phyloP scores from a whole-genome alignment of 495 filamentous ascomycete genomes.

The Podospora anserina region DNA sequence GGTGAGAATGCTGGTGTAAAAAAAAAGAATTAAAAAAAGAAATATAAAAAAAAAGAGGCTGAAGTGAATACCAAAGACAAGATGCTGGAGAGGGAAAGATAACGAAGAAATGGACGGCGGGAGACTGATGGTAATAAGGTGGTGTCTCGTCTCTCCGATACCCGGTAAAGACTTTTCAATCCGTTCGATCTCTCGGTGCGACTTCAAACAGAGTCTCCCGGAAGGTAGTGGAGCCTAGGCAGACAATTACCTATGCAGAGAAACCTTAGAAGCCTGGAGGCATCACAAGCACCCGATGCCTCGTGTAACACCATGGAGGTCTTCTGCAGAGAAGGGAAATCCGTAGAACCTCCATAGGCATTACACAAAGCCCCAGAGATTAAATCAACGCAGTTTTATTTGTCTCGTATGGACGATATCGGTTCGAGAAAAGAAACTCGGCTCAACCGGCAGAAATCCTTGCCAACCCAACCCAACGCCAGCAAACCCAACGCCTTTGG shows the following conservation, averaged over 20 bases:
- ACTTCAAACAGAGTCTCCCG: background rate
- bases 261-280: background rate
- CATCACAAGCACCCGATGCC: background rate
- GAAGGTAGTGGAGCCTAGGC: background rate
- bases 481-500: background rate
- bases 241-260: background rate
- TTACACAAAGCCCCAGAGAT: background rate
- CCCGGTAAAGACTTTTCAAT: background rate
- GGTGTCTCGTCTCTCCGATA: background rate
- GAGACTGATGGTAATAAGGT: background rate
- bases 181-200: background rate
- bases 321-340: no score
- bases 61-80: background rate
- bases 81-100: background rate
- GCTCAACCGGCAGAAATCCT: background rate
- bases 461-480: background rate
- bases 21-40: no score
- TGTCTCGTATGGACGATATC: background rate
- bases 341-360: background rate
- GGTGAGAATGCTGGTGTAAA: no score
- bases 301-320: background rate
- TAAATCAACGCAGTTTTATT: background rate
- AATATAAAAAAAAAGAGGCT: no score
- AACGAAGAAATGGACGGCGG: background rate
- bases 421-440: background rate